A percentile compares a stretch with the other conserved stretches of the same genome.
These are phyloP conservation scores for Elsinoe batatas DNA, from an alignment of 2,329 filamentous ascomycete genomes.

Conservation along the genomic window DNA sequence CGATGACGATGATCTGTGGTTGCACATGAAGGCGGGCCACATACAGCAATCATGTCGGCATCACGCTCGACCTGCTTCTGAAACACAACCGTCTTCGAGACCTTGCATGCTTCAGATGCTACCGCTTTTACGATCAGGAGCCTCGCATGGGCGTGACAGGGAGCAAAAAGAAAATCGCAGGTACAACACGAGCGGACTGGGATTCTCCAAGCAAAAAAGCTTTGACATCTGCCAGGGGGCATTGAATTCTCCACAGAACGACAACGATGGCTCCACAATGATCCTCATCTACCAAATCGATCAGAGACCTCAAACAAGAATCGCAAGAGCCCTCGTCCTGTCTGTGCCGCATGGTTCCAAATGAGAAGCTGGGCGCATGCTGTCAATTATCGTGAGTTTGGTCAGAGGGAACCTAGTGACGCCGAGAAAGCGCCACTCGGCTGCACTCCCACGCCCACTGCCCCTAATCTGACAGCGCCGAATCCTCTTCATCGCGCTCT, in stretches of 20 bases:
- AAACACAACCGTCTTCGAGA: conserved; percentile 4
- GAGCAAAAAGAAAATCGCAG: not conserved
- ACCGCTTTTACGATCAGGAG: not conserved
- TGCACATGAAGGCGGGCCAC: not conserved
- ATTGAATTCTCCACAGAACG: conserved; percentile 2
- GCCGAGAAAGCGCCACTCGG: conserved; percentile 5
- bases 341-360: conserved; percentile 6
- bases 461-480: not conserved
- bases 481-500: conserved; percentile 3
- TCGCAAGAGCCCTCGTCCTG: conserved; percentile 2
- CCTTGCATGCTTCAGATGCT: not conserved
- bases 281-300: conserved; percentile 5
- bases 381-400: conserved; percentile 10
- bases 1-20: not conserved
- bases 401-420: conserved; percentile 3
- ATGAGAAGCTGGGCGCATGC: conserved; percentile 1
- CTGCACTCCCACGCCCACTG: conserved; percentile 6
- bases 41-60: conserved; percentile 3
- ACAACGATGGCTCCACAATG: not conserved
- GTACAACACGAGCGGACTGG: not conserved
- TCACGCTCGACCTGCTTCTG: not conserved
- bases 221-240: conserved; percentile 4
- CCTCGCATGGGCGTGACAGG: not conserved
- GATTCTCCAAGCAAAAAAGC: not conserved
- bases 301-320: conserved; percentile 5